phyloP scores from a whole-genome alignment of 805 yeast species.

The Zygotorulaspora sp. region DNA sequence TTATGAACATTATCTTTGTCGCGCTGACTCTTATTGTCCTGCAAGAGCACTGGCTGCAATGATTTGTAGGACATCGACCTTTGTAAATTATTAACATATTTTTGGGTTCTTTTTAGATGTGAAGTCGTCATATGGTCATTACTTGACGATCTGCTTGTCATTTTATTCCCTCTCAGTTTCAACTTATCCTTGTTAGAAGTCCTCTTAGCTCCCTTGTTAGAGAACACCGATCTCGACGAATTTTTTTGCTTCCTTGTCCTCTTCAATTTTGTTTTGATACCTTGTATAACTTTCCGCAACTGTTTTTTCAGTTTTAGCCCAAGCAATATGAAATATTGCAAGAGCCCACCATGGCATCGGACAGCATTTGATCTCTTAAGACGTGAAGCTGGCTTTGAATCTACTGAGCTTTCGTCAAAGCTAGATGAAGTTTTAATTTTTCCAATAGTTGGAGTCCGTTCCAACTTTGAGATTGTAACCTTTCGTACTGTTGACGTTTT shows the following conservation, averaged over 20 bases:
- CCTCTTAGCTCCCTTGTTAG: neutral
- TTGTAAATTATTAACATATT: slow-evolving; percentile 30
- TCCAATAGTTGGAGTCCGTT: slow-evolving; percentile 18
- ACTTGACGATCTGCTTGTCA: slow-evolving; percentile 10
- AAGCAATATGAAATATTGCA: slow-evolving; percentile 29
- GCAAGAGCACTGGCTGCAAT: slow-evolving; percentile 17
- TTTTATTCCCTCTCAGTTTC: neutral
- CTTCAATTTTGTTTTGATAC: slow-evolving; percentile 24
- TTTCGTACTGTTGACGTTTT: slow-evolving; percentile 6
- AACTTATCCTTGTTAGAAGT: neutral
- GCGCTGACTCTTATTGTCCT: slow-evolving; percentile 1
- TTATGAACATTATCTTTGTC: neutral
- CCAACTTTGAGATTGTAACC: neutral
- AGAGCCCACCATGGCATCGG: slow-evolving; percentile 38
- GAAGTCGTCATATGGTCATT: slow-evolving; percentile 22
- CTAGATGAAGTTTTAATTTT: slow-evolving; percentile 12
- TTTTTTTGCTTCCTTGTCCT: slow-evolving; percentile 2
- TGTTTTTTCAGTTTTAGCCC: slow-evolving; percentile 27
- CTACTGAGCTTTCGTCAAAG: slow-evolving; percentile 6
- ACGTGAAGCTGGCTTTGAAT: neutral
- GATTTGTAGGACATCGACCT: slow-evolving; percentile 26
- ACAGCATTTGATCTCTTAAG: slow-evolving; percentile 34
- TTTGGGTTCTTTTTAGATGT: slow-evolving; percentile 30
- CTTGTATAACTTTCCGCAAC: slow-evolving; percentile 28
- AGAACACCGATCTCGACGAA: neutral